These are phyloP conservation scores for Croton setiger DNA, from an alignment of 441 rosid species.

Conservation along the genomic window DNA sequence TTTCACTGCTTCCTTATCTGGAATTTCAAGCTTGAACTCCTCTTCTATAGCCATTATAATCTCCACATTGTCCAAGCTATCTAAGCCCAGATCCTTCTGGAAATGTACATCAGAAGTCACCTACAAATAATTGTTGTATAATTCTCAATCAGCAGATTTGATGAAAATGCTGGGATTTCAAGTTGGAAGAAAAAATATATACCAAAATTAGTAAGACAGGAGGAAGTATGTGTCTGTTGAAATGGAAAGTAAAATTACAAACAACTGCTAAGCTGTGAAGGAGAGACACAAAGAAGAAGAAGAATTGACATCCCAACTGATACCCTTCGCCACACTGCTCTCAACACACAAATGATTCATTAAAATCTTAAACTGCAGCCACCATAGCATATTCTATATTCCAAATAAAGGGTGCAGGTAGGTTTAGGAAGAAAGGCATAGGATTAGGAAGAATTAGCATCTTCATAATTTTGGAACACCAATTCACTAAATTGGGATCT, in stretches of 20 bases:
- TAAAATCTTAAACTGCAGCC: background rate
- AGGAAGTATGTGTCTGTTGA: background rate
- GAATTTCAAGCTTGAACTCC: constrained; percentile 92
- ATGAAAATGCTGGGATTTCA: background rate
- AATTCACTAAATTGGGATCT: no score
- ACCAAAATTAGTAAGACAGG: background rate
- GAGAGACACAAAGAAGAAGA: background rate
- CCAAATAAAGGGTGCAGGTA: background rate
- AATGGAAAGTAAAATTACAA: background rate
- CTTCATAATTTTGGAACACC: no score
- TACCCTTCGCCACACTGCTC: background rate
- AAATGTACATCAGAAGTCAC: constrained; percentile 85
- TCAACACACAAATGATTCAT: background rate
- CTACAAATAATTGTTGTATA: constrained; percentile 31
- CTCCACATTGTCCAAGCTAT: constrained; percentile 95
- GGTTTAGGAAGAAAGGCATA: background rate
- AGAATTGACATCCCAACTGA: background rate
- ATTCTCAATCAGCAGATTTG: background rate
- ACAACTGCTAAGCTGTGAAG: no score
- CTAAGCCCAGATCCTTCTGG: constrained; percentile 86
- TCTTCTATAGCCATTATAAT: constrained; percentile 94
- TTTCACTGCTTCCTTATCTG: constrained; percentile 90
- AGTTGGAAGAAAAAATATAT: background rate
- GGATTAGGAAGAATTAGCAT: background rate
- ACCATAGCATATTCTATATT: background rate